Evolutionary conservation across 2,329 filamentous ascomycete species (phyloP).

Genomic region (Cadophora sp.): DNA sequence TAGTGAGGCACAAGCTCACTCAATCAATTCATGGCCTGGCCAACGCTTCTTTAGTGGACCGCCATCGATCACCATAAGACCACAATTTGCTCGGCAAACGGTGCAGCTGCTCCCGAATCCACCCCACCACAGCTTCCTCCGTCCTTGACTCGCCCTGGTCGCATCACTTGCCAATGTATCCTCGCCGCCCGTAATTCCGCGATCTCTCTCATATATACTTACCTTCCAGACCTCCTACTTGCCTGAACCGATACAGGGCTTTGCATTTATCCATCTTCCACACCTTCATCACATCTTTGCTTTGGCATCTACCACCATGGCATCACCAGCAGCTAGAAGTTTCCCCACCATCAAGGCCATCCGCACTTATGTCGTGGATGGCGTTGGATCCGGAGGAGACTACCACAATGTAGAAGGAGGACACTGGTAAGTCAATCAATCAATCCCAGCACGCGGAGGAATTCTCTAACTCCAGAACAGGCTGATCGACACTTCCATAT

Average conservation of each 20-base stretch:
- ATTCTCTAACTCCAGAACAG: slow-evolving; percentile 60
- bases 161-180: slow-evolving; percentile 13
- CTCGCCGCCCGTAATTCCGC: not conserved
- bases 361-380: slow-evolving; percentile 74
- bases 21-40: slow-evolving; percentile 5
- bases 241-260: not conserved
- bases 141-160: slow-evolving; percentile 13
- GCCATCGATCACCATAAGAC: not conserved
- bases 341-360: slow-evolving; percentile 81
- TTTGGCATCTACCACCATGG: slow-evolving; percentile 31
- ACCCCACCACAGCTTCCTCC: slow-evolving; percentile 15
- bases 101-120: slow-evolving; percentile 19
- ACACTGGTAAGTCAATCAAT: slow-evolving; percentile 61
- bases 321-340: slow-evolving; percentile 38
- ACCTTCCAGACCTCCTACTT: not conserved
- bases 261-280: not conserved
- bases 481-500: slow-evolving; percentile 91
- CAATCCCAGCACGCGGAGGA: not conserved
- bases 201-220: slow-evolving; percentile 8
- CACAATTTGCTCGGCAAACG: slow-evolving; percentile 7
- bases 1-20: not conserved
- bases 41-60: slow-evolving; percentile 1
- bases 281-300: slow-evolving; percentile 12
- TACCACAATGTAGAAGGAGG: slow-evolving; percentile 90
- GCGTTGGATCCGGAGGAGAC: slow-evolving; percentile 71